Evolutionary conservation across 176 grass and related monocot species (phyloP).

Genomic region (Triticum turgidum): DNA sequence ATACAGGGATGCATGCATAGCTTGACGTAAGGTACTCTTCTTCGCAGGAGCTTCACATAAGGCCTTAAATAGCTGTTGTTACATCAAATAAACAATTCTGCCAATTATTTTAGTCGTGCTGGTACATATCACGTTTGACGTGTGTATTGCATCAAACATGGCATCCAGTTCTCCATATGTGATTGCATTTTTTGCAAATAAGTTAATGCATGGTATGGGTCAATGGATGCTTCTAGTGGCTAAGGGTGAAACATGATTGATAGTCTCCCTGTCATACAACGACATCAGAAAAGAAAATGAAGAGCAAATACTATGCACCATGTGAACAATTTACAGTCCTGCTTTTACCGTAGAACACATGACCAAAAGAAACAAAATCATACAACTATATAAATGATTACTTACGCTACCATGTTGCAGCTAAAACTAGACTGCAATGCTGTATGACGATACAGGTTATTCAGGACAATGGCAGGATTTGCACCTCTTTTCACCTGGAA

Average conservation of each 20-base stretch:
- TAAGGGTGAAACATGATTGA: background rate
- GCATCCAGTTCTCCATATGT: background rate
- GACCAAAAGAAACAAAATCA: slow-evolving; percentile 1
- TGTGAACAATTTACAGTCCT: slow-evolving; percentile 3
- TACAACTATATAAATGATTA: slow-evolving; percentile 29
- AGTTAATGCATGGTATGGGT: slow-evolving; percentile 12
- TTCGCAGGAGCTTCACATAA: background rate
- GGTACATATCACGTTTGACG: background rate
- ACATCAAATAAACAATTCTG: background rate
- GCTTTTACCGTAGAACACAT: slow-evolving; percentile 6
- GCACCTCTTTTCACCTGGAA: slow-evolving; percentile 82
- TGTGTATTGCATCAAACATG: background rate
- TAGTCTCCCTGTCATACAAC: background rate
- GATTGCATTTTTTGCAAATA: slow-evolving; percentile 17
- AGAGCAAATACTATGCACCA: slow-evolving; percentile 13
- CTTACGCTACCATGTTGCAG: slow-evolving; percentile 99
- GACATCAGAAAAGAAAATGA: slow-evolving; percentile 10
- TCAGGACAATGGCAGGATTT: slow-evolving; percentile 80
- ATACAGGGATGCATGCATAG: background rate
- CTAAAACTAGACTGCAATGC: slow-evolving; percentile 96
- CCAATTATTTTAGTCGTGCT: background rate
- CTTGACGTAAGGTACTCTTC: background rate
- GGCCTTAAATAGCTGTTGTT: background rate
- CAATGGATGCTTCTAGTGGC: background rate
- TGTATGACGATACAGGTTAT: slow-evolving; percentile 90